Conservation (phyloP, 2,329 filamentous ascomycete species). For the Beauveria brongniartii region DNA sequence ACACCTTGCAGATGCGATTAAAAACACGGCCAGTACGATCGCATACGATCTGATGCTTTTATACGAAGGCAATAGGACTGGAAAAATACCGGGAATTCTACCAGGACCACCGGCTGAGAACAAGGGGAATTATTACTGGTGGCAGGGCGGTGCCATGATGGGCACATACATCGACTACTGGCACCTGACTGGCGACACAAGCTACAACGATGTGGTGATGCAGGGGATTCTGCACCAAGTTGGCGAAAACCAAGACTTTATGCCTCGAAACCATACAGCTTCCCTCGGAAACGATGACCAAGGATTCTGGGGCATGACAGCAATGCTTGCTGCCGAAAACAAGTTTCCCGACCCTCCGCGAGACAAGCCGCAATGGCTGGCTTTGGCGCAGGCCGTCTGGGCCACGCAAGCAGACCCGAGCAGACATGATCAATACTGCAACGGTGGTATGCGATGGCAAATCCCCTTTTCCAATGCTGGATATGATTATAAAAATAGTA, state of each 20-base stretch:
- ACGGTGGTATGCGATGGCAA: constrained; percentile 69
- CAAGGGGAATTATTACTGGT: constrained; percentile 60
- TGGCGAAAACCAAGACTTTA: constrained; percentile 49
- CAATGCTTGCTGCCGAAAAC: constrained; percentile 58
- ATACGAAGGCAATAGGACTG: constrained; percentile 35
- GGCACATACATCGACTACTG: constrained; percentile 63
- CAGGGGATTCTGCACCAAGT: constrained; percentile 51
- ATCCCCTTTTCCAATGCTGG: constrained; percentile 66
- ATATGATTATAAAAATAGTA: constrained; percentile 67
- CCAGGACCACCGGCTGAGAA: constrained; percentile 34
- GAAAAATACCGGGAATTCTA: constrained; percentile 40
- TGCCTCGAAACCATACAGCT: constrained; percentile 50
- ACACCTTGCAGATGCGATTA: constrained; percentile 29
- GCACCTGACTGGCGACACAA: constrained; percentile 56
- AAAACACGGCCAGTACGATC: constrained; percentile 29
- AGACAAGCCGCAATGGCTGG: constrained; percentile 50
- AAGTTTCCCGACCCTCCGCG: constrained; percentile 51
- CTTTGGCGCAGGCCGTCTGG: constrained; percentile 62
- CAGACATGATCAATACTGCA: constrained; percentile 57
- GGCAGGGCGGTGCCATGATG: constrained; percentile 64
- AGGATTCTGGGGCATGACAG: constrained; percentile 61
- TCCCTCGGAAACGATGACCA: constrained; percentile 64
- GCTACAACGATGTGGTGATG: constrained; percentile 52
- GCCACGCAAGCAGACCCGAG: constrained; percentile 50
- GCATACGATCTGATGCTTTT: constrained; percentile 36